Evolutionary conservation across 108 stramenopile species (phyloP).

Genomic region (Asterionellopsis glacialis): DNA sequence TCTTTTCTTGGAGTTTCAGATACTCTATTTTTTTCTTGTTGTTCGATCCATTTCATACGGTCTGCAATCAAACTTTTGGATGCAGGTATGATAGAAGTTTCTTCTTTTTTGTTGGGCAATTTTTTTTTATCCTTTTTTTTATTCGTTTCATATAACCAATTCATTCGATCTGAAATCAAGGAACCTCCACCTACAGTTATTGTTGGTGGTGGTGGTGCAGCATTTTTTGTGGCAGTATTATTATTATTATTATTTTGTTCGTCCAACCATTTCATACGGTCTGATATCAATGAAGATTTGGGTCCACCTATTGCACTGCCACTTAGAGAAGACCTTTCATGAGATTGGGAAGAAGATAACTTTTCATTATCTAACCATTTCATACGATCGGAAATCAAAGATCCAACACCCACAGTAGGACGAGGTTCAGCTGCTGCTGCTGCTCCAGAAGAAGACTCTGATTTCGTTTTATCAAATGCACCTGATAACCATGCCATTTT

Average conservation of each 20-base stretch:
- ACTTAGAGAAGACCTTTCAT: not conserved
- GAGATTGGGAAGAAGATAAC: not conserved
- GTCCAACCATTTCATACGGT: constrained; percentile 5
- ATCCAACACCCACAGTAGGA: not conserved
- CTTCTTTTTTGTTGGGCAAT: not conserved
- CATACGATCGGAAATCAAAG: constrained; percentile 1
- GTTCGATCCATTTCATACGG: not conserved
- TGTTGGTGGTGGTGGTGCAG: not conserved
- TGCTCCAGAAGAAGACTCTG: not conserved
- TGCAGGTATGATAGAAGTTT: not conserved
- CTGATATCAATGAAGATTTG: not conserved
- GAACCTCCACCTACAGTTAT: not conserved
- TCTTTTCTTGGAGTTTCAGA: too few species aligned
- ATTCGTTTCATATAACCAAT: not conserved
- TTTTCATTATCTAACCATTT: constrained; percentile 1
- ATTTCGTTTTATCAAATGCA: constrained; percentile 5
- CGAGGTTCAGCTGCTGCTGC: not conserved
- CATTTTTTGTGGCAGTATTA: not conserved
- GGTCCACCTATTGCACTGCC: too few species aligned
- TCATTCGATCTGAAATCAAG: not conserved
- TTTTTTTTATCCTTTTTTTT: not conserved
- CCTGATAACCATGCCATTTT: constrained; percentile 11
- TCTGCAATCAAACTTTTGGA: not conserved
- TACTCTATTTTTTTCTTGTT: not conserved
- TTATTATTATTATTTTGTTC: not conserved